Percentiles rank a stretch among this genome's conserved stretches.
phyloP scores from a whole-genome alignment of 345 rosid species.

The Angophora floribunda region DNA sequence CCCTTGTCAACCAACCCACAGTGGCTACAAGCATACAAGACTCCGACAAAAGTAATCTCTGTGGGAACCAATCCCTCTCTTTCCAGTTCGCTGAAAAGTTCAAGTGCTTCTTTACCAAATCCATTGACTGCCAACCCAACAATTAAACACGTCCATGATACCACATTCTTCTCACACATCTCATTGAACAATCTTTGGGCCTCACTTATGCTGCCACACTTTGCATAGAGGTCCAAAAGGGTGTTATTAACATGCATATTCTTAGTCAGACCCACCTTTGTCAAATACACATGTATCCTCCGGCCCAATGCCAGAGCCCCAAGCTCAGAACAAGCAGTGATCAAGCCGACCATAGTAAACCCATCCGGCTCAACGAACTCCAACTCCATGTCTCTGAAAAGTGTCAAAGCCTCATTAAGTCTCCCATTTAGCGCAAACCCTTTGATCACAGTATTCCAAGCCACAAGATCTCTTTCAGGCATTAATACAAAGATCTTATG shows the following conservation, averaged over 20 bases:
- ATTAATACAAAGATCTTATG: slow-evolving; percentile 60
- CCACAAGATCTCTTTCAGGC: slow-evolving; percentile 55
- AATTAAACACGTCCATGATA: slow-evolving; percentile 76
- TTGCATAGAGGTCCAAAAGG: slow-evolving; percentile 71
- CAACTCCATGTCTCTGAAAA: slow-evolving; percentile 42
- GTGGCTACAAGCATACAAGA: slow-evolving; percentile 85
- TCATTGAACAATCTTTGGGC: slow-evolving; percentile 45
- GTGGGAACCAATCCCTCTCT: slow-evolving; percentile 33
- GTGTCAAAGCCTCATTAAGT: slow-evolving; percentile 49
- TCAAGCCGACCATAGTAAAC: slow-evolving; percentile 67
- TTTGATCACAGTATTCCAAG: slow-evolving; percentile 89
- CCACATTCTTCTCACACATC: slow-evolving; percentile 50
- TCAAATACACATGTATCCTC: slow-evolving; percentile 53
- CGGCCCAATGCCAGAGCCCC: slow-evolving; percentile 65
- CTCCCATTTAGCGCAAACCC: slow-evolving; percentile 70
- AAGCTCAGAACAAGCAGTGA: slow-evolving; percentile 72
- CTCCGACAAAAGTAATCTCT: slow-evolving; percentile 72
- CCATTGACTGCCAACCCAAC: slow-evolving; percentile 85
- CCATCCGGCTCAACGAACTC: slow-evolving; percentile 64
- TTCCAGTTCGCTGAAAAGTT: slow-evolving; percentile 48
- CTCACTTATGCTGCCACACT: slow-evolving; percentile 53
- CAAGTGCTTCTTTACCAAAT: slow-evolving; percentile 66
- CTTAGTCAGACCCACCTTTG: slow-evolving; percentile 38
- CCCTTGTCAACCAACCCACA: slow-evolving; percentile 82
- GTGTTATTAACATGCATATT: slow-evolving; percentile 50